Conservation (phyloP, 768 basidiomycete species). For the Psilocybe subaeruginosa region DNA sequence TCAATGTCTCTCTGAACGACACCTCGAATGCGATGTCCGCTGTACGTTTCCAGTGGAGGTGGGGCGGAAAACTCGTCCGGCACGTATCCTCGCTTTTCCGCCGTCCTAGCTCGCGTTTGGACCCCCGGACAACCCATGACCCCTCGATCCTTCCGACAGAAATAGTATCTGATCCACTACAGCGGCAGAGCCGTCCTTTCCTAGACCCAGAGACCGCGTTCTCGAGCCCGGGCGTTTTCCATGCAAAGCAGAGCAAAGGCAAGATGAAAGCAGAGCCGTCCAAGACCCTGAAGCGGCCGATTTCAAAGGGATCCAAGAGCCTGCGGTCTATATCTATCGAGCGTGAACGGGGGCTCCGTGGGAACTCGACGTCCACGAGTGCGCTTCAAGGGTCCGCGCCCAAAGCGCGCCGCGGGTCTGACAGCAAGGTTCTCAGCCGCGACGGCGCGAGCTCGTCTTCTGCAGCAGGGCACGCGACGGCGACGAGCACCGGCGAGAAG, state of each 20-base stretch:
- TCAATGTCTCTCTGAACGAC: conserved; percentile 73
- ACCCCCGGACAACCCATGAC: background rate
- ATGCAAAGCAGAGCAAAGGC: conserved; percentile 24
- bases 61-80: conserved; percentile 44
- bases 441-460: conserved; percentile 5
- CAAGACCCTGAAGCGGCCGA: conserved; percentile 16
- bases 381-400: conserved; percentile 15
- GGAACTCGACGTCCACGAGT: conserved; percentile 11
- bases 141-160: background rate
- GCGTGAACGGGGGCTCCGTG: conserved; percentile 21
- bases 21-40: conserved; percentile 72
- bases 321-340: conserved; percentile 32
- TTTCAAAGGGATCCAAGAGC: conserved; percentile 21
- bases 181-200: background rate
- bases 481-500: conserved; percentile 3
- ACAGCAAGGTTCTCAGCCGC: conserved; percentile 9
- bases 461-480: background rate
- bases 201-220: background rate
- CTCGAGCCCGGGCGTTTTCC: background rate
- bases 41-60: conserved; percentile 65
- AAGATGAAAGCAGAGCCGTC: conserved; percentile 26
- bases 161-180: conserved; percentile 15
- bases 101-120: conserved; percentile 20
- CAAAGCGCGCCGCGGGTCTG: conserved; percentile 17
- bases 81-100: conserved; percentile 57